phyloP scores from a whole-genome alignment of 2,329 filamentous ascomycete species.

The Botrytis pseudocinerea region DNA sequence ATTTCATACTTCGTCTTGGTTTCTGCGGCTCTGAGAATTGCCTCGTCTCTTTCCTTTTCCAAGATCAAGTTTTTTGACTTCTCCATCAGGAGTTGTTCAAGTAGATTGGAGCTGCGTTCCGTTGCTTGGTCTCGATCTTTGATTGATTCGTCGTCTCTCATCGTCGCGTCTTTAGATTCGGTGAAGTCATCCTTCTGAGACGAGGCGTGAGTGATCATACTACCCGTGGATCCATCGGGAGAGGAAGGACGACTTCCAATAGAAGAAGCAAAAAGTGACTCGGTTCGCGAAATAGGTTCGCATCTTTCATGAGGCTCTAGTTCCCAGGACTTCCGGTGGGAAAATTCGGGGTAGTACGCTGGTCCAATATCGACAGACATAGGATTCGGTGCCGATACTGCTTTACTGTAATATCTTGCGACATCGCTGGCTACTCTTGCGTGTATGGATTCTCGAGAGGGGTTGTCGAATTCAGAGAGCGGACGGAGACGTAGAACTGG shows the following conservation, averaged over 20 bases:
- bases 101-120: not conserved
- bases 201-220: not conserved
- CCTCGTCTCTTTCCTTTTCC: not conserved
- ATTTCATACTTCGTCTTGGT: not conserved
- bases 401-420: not conserved
- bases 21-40: not conserved
- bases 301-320: not conserved
- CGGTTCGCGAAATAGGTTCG: not conserved
- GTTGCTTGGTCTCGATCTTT: conserved; percentile 5
- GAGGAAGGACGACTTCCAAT: not conserved
- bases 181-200: not conserved
- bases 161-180: not conserved
- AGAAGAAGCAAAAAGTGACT: not conserved
- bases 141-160: not conserved
- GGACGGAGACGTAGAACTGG: not conserved
- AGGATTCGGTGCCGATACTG: not conserved
- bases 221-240: not conserved
- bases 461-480: not conserved
- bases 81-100: conserved; percentile 12
- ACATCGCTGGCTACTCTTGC: not conserved
- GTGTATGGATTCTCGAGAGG: not conserved
- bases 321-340: not conserved
- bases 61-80: not conserved
- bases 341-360: not conserved
- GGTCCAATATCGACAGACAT: not conserved